Base-by-base conservation (phyloP, 2,329 filamentous ascomycete genomes). In the Phoma sp. region DNA sequence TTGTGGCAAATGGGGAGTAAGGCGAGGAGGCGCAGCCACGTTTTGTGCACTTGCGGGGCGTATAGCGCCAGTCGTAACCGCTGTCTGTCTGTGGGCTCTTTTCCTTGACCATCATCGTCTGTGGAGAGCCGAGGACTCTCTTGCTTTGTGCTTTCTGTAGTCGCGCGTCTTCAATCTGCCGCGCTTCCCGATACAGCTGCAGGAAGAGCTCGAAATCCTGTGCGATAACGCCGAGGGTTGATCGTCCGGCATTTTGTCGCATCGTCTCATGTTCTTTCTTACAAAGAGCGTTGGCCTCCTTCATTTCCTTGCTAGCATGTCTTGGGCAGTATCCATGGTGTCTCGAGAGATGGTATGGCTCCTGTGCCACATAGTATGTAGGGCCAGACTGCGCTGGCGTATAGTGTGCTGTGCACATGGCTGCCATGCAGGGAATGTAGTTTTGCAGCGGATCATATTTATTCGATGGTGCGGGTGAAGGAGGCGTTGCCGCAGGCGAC, bases 171-270 rank as follows among this genome's bases (percentile, higher is more conserved):
- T 55, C 53, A 19, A 37, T 4, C 51, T 55, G 25, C 15, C 62
- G 55, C 4, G 64, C 61, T 5, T 63, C 51, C 8, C 61, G 44
- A n/a, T 67, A 62, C 2, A 43, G 24, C 6, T 62, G 43, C 25
- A 68, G 47, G 25, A 60, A 69, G 6, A 50, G 40, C 10, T 72
- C 70, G 32, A 72, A 73, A 31, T 73, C 71, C 1, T 56, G 56
- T 5, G 66, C 68, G 5, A 74, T 62, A 9, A 50, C 33, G 9
- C 67, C 63, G 8, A 74, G 66, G 3, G 69, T 72, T 47, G 69
- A 70, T 27, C 71, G 68, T 12, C 70, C 69, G 5, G 70, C 70
- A n/a, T 67, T 69, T 46, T 74, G 71, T 15, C 71, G 62, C 57
- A 72, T 63, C 8, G 33, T 21, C 39, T 74, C 71, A 52, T 63